These are phyloP conservation scores for Alternaria sp. DNA, from an alignment of 2,329 filamentous ascomycete genomes.

Conservation along the genomic window DNA sequence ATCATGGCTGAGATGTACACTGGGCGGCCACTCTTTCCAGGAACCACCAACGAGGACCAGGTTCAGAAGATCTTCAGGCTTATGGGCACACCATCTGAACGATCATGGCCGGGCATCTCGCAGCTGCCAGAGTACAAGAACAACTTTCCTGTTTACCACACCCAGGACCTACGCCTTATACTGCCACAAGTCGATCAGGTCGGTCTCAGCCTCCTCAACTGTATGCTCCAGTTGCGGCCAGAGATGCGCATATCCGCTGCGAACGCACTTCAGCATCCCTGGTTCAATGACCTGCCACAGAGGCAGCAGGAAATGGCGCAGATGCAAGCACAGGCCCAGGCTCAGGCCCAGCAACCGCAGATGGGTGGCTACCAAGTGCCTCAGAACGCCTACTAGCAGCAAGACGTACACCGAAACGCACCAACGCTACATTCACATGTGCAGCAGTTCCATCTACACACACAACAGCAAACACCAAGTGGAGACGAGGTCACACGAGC, in stretches of 20 bases:
- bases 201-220: conserved; percentile 84
- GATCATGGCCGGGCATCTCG: conserved; percentile 93
- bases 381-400: conserved; percentile 49
- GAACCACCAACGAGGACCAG: conserved; percentile 98
- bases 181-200: conserved; percentile 88
- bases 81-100: conserved; percentile 96
- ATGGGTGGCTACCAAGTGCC: conserved; percentile 50
- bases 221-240: conserved; percentile 91
- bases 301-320: conserved; percentile 52
- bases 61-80: conserved; percentile 96
- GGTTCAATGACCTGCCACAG: conserved; percentile 81
- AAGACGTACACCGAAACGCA: neutral
- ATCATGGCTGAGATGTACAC: conserved; percentile 99
- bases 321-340: conserved; percentile 43
- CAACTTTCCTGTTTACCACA: conserved; percentile 92
- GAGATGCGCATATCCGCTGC: conserved; percentile 89
- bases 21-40: conserved; percentile 91
- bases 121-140: conserved; percentile 98
- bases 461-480: neutral
- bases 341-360: conserved; percentile 48
- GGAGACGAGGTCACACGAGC: neutral
- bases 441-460: neutral
- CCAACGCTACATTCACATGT: neutral
- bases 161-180: conserved; percentile 86
- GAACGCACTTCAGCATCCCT: conserved; percentile 87